phyloP scores from a whole-genome alignment of 768 basidiomycete genomes.

The Dendrothele bispora region DNA sequence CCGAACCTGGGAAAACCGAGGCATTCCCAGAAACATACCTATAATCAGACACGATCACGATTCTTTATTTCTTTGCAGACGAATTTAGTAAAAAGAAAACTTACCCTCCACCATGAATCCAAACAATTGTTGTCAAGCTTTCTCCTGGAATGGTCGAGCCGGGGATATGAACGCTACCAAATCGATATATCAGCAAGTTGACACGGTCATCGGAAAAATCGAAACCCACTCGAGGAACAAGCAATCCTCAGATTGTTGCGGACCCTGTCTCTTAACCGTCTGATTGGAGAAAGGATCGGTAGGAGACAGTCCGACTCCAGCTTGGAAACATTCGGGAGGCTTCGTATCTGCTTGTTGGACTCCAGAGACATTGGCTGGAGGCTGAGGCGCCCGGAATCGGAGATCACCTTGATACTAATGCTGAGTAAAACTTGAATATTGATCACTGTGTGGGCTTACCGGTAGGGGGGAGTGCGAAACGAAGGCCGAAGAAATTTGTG shows the following conservation, averaged over 20 bases:
- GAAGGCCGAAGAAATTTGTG: slow-evolving; percentile 26
- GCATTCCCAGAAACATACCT: slow-evolving; percentile 33
- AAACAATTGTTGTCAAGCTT: slow-evolving; percentile 38
- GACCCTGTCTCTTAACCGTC: slow-evolving; percentile 7
- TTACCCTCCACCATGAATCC: slow-evolving; percentile 40
- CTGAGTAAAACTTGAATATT: too few relatives aligned
- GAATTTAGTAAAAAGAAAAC: neutral
- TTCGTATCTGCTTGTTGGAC: slow-evolving; percentile 6
- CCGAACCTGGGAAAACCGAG: slow-evolving; percentile 29
- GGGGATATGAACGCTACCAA: slow-evolving; percentile 10
- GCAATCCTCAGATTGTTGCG: slow-evolving; percentile 28
- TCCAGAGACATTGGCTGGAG: slow-evolving; percentile 1
- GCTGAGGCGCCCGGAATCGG: slow-evolving; percentile 9
- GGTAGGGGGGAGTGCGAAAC: slow-evolving; percentile 36
- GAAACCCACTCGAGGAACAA: slow-evolving; percentile 27
- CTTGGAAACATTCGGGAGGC: slow-evolving; percentile 7
- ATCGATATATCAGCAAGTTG: neutral
- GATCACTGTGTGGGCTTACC: slow-evolving; percentile 15
- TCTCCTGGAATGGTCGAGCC: neutral
- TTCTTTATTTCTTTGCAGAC: neutral
- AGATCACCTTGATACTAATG: too few relatives aligned
- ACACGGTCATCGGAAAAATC: neutral
- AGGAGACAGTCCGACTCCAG: too few relatives aligned
- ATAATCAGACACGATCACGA: slow-evolving; percentile 15
- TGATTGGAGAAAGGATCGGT: neutral